phyloP scores from a whole-genome alignment of 257 asterid species.

The Solanum habrochaites region DNA sequence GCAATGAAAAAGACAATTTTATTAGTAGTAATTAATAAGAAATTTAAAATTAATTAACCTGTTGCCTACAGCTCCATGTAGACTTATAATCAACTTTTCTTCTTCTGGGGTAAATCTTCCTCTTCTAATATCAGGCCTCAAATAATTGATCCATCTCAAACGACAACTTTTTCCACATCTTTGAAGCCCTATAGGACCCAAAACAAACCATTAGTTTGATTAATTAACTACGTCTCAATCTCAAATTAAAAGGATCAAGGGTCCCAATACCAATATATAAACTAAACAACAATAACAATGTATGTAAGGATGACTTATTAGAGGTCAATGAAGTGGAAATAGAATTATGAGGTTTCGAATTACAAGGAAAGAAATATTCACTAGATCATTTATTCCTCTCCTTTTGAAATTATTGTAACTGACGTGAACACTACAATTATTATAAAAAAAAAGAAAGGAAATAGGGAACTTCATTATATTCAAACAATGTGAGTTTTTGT shows the following conservation, averaged over 20 bases:
- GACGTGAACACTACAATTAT: too few relatives aligned
- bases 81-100: conserved; percentile 78
- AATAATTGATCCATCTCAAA: conserved; percentile 85
- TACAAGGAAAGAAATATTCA: background rate
- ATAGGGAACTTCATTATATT: background rate
- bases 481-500: background rate
- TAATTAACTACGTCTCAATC: background rate
- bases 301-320: background rate
- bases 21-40: background rate
- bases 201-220: background rate
- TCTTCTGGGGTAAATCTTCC: conserved; percentile 85
- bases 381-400: too few relatives aligned
- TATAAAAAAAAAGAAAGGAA: background rate
- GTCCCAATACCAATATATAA: background rate
- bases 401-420: too few relatives aligned
- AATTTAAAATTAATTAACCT: conserved; percentile 30
- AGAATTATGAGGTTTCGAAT: background rate
- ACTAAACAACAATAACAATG: background rate
- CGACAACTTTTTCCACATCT: conserved; percentile 96
- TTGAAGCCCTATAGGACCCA: conserved; percentile 47
- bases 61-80: conserved; percentile 91
- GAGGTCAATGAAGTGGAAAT: background rate
- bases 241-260: background rate
- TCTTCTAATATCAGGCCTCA: conserved; percentile 87
- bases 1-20: background rate